phyloP scores from a whole-genome alignment of 495 filamentous ascomycete genomes.

The Bathelium albidoporum region DNA sequence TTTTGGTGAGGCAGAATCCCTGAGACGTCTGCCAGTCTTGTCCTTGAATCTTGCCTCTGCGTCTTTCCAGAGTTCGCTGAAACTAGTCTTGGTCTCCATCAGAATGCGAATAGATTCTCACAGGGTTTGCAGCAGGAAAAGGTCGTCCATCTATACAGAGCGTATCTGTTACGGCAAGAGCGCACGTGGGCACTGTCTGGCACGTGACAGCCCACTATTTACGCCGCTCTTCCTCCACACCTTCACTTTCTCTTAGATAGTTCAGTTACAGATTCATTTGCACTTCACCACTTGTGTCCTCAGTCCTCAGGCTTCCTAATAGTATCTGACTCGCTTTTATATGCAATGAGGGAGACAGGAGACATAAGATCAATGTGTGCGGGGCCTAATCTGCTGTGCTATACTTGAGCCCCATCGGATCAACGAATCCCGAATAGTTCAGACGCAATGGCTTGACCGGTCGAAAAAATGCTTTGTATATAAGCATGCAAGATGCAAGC shows the following conservation, averaged over 20 bases:
- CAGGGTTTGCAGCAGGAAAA: not conserved
- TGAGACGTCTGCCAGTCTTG: not conserved
- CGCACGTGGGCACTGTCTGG: too few species aligned
- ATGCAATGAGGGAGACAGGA: not conserved
- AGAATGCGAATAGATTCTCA: not conserved
- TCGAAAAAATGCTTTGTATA: not conserved
- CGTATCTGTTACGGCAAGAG: not conserved
- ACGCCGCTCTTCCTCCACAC: too few species aligned
- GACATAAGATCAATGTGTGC: not conserved
- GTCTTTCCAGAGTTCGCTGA: not conserved
- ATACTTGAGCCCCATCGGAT: not conserved
- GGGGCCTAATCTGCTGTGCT: not conserved
- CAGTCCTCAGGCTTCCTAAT: too few species aligned
- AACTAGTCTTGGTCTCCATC: not conserved
- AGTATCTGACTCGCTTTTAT: too few species aligned
- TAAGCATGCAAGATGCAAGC: not conserved
- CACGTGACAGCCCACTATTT: too few species aligned
- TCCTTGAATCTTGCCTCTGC: slow-evolving; percentile 3
- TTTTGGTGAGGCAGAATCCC: not conserved
- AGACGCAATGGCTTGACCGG: slow-evolving; percentile 1
- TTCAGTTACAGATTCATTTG: too few species aligned
- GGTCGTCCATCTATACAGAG: not conserved
- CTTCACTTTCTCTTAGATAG: too few species aligned
- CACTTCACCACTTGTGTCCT: too few species aligned
- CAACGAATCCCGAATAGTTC: not conserved